Conservation (phyloP, 768 basidiomycete species). For the Russula foetens region DNA sequence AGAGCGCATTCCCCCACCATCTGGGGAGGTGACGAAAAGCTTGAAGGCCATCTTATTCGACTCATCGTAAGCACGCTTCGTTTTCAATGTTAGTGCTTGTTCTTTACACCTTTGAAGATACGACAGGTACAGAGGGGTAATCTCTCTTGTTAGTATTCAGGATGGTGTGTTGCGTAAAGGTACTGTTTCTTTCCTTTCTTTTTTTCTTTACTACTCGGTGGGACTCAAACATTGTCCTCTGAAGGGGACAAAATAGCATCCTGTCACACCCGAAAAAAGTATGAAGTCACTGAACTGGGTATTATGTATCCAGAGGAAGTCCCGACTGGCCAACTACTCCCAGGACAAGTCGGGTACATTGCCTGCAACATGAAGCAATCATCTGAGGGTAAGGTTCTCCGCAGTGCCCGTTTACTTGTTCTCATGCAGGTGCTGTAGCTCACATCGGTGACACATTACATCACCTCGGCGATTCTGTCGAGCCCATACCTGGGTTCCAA, state of each 20-base stretch:
- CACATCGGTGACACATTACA: conserved; percentile 92
- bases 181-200: conserved; percentile 23
- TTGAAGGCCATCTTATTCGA: conserved; percentile 90
- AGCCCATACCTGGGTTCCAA: conserved; percentile 86
- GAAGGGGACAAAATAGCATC: conserved; percentile 87
- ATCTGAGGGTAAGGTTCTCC: conserved; percentile 58
- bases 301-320: conserved; percentile 86
- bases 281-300: conserved; percentile 84
- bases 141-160: conserved; percentile 80
- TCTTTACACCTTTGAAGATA: conserved; percentile 45
- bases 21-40: conserved; percentile 40
- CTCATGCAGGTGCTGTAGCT: conserved; percentile 38
- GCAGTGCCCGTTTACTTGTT: not conserved
- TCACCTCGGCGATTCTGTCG: conserved; percentile 60
- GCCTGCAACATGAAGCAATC: conserved; percentile 99
- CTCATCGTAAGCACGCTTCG: conserved; percentile 54
- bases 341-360: conserved; percentile 82
- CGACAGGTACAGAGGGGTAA: conserved; percentile 93
- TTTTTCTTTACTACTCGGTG: not conserved
- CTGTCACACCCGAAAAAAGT: conserved; percentile 76
- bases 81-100: not conserved
- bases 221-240: not conserved
- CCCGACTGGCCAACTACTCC: conserved; percentile 54
- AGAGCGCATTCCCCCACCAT: conserved; percentile 77
- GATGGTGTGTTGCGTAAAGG: conserved; percentile 79